Base-by-base conservation (phyloP, 163 green algal genomes). In the Dunaliella salina region DNA sequence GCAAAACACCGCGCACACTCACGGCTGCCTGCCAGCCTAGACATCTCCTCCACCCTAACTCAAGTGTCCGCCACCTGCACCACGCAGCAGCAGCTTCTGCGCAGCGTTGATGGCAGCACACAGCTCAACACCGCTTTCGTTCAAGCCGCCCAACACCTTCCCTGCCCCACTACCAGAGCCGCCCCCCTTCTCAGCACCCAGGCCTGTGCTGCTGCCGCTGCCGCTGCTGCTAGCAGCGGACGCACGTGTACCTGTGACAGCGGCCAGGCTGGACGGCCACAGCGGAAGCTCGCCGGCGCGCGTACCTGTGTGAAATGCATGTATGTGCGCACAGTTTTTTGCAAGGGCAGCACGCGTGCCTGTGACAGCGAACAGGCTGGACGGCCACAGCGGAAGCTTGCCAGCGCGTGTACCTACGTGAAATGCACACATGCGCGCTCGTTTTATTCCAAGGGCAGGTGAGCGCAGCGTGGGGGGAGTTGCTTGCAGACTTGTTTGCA, bases 311-410 rank as follows among this genome's bases (percentile, higher is more conserved):
- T n/a, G n/a, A n/a, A n/a, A n/a, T n/a, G n/a, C n/a, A n/a, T n/a
- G n/a, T n/a, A n/a, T n/a, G n/a, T n/a, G n/a, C n/a, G n/a, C 57
- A 69, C 81, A 83, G 30, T 1, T 46, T 32, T 12, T 15, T n/a
- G n/a, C n/a, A 0, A 18, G 29, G 33, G 33, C 32, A 26, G 35
- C 63, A 33, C 0, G 83, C 69, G 75, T 88, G 92, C 91, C 87
- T 18, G 93, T 96, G 0, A 96, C 57, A 69, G 89, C 87, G 32
- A 89, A 86, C n/a, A 95, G 86, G 83, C 86, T 89, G 35, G 87
- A 84, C 40, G 93, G 93, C 89, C 91, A 95, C 67, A 91, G 90
- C 34, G 91, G 92, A 84, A 92, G 89, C 67, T 92, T 18, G 57
- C 57, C 57, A 26, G 57, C 57, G 18, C 57, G 57, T 18, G 18